These are phyloP conservation scores for Cordyceps fumosorosea DNA, from an alignment of 2,329 filamentous ascomycete genomes.

Conservation along the genomic window DNA sequence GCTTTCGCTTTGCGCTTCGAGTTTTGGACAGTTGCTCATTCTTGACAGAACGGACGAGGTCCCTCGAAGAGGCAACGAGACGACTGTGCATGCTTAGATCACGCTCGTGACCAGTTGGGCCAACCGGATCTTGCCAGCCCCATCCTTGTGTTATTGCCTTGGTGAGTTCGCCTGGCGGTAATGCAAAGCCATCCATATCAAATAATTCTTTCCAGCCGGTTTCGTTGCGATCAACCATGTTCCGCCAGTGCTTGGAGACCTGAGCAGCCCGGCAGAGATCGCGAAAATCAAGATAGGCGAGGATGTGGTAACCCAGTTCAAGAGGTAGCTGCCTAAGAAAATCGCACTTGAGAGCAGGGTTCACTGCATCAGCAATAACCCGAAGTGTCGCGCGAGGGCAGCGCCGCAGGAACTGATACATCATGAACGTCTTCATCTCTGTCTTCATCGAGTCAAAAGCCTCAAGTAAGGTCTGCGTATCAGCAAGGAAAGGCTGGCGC, in stretches of 20 bases:
- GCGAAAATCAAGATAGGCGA: slow-evolving; percentile 76
- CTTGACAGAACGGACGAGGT: slow-evolving; percentile 38
- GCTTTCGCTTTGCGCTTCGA: slow-evolving; percentile 51
- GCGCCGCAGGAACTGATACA: slow-evolving; percentile 88
- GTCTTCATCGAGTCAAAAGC: slow-evolving; percentile 86
- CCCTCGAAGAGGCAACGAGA: slow-evolving; percentile 47
- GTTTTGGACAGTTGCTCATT: slow-evolving; percentile 37
- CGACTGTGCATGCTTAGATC: slow-evolving; percentile 62
- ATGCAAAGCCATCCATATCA: slow-evolving; percentile 71
- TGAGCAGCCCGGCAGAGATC: slow-evolving; percentile 87
- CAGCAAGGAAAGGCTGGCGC: slow-evolving; percentile 47
- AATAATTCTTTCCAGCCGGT: slow-evolving; percentile 93
- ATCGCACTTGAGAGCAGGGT: slow-evolving; percentile 90
- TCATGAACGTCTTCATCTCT: slow-evolving; percentile 90
- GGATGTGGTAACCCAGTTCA: slow-evolving; percentile 80
- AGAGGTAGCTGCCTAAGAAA: slow-evolving; percentile 78
- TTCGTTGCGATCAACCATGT: slow-evolving; percentile 86
- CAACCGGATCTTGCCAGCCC: slow-evolving; percentile 91
- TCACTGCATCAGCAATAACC: slow-evolving; percentile 83
- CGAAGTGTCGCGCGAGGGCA: slow-evolving; percentile 85
- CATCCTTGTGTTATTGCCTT: slow-evolving; percentile 86
- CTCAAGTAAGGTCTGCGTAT: slow-evolving; percentile 81
- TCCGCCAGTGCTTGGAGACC: slow-evolving; percentile 90
- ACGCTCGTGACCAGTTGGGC: slow-evolving; percentile 66
- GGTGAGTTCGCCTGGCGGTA: slow-evolving; percentile 76